Evolutionary conservation across 164 flowering plant genomes (phyloP), one percentile per base, ranked within the genome.

Genomic region (Nelumbo lutea): DNA sequence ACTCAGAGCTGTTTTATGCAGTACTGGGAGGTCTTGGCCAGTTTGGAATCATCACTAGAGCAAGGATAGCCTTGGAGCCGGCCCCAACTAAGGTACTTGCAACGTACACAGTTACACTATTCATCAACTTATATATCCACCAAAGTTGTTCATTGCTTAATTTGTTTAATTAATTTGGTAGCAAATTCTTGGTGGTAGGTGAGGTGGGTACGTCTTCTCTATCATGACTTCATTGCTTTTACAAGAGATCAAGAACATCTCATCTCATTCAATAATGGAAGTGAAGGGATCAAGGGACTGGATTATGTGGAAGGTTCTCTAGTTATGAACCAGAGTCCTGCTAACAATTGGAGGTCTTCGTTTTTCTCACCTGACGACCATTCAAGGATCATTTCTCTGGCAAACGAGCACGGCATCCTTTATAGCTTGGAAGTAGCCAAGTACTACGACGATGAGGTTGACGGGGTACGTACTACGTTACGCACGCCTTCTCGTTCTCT

Each of bases 11-110:
- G 27, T 27, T 27, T 27, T 27, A 27, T 27, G 27, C 27, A 27
- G 27, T 27, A 27, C 89, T 94, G 1, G 97, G 98, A 8, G 98
- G 98, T 6, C 83, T 94, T 2, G 98, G 98, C 1, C 98, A 94
- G 79, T 88, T 91, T 59, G 98, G 97, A 4, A 78, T 94, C 70
- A 87, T 94, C 68, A 91, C 97, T 66, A 65, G 91, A 62, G 98
- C 98, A 40, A 68, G 88, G 50, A 64, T 94, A 67, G 5, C 70
- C 58, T 78, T 94, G 0, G 88, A 91, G 66, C 74, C 73, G 1
- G 91, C 95, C 0, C 97, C 98, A 0, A 77, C 82, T 38, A 94
- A 74, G 97, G 98, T 90, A 5, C 66, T 61, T 53, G 3, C 2
- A 5, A 7, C 46, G 2, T 57, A 27, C 27, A 27, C 27, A 3